Percentiles rank a stretch among this genome's conserved stretches.
Evolutionary conservation across 202 grass and related monocot genomes (phyloP).

Genomic region (Elaeis oleifera): DNA sequence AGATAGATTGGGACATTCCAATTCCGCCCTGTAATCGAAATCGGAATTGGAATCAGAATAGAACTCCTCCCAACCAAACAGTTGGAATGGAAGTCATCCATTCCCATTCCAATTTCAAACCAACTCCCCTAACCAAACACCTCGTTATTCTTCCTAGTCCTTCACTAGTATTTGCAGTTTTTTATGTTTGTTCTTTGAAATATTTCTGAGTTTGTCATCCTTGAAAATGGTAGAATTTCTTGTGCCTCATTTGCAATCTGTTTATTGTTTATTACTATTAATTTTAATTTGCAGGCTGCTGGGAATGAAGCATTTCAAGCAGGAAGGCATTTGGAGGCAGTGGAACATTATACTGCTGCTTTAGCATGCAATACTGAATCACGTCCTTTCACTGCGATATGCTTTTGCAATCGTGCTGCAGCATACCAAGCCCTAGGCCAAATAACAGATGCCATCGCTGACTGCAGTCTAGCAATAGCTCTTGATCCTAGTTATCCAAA

Average conservation of each 20-base stretch:
- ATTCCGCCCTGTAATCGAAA: too few relatives aligned
- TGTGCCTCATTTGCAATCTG: slow-evolving; percentile 9
- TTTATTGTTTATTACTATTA: not conserved
- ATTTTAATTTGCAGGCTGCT: slow-evolving; percentile 39
- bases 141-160: too few relatives aligned
- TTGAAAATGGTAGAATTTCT: too few relatives aligned
- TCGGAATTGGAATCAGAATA: too few relatives aligned
- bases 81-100: too few relatives aligned
- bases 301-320: slow-evolving; percentile 92
- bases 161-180: too few relatives aligned
- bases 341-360: slow-evolving; percentile 78
- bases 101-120: too few relatives aligned
- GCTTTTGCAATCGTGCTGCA: slow-evolving; percentile 89
- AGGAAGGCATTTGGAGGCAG: slow-evolving; percentile 57
- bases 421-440: slow-evolving; percentile 85
- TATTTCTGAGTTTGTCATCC: too few relatives aligned
- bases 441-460: slow-evolving; percentile 91
- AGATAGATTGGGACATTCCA: too few relatives aligned
- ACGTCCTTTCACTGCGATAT: slow-evolving; percentile 65
- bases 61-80: too few relatives aligned
- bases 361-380: slow-evolving; percentile 70
- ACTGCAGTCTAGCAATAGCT: slow-evolving; percentile 92
- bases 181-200: too few relatives aligned
- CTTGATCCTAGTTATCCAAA: slow-evolving; percentile 80
- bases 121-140: too few relatives aligned